A percentile compares a stretch with the other conserved stretches of the same genome.
phyloP scores from a whole-genome alignment of 805 yeast species.

The Barnettozyma vustinii region DNA sequence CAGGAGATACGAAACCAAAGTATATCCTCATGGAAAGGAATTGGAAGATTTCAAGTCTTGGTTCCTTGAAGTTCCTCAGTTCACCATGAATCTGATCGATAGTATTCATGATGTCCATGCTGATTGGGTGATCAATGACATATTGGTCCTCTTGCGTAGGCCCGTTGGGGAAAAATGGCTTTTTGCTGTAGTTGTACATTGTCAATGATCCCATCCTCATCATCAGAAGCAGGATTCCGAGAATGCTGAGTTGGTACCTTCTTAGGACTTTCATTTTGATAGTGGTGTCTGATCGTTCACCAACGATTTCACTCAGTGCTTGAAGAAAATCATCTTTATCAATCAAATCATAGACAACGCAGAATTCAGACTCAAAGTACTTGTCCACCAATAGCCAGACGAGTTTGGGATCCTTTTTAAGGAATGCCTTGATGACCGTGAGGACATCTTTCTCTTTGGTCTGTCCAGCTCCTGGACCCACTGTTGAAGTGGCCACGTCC shows the following conservation, averaged over 20 bases:
- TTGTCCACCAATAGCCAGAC: conserved; percentile 22
- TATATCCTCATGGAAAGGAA: conserved; percentile 14
- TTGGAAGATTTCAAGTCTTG: conserved; percentile 17
- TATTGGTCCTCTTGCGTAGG: conserved; percentile 12
- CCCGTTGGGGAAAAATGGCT: background rate
- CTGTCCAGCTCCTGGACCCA: background rate
- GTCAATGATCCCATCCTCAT: conserved; percentile 23
- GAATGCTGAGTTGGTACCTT: conserved; percentile 15
- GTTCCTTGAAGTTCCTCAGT: conserved; percentile 11
- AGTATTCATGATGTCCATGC: conserved; percentile 8
- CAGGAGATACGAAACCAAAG: conserved; percentile 19
- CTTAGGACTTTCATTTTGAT: conserved; percentile 12
- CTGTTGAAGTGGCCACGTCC: background rate
- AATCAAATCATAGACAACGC: conserved; percentile 14
- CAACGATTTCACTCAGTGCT: conserved; percentile 13
- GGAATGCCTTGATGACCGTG: conserved; percentile 1
- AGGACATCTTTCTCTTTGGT: background rate
- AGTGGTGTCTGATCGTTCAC: conserved; percentile 7
- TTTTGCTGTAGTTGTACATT: conserved; percentile 16
- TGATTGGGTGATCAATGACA: conserved; percentile 15
- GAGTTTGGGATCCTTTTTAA: conserved; percentile 14
- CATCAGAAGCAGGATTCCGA: conserved; percentile 17
- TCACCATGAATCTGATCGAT: conserved; percentile 14
- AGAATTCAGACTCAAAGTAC: conserved; percentile 21
- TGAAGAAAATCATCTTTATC: conserved; percentile 16